Conservation (phyloP, 306 rosid genomes). For the Alnus rubra region DNA sequence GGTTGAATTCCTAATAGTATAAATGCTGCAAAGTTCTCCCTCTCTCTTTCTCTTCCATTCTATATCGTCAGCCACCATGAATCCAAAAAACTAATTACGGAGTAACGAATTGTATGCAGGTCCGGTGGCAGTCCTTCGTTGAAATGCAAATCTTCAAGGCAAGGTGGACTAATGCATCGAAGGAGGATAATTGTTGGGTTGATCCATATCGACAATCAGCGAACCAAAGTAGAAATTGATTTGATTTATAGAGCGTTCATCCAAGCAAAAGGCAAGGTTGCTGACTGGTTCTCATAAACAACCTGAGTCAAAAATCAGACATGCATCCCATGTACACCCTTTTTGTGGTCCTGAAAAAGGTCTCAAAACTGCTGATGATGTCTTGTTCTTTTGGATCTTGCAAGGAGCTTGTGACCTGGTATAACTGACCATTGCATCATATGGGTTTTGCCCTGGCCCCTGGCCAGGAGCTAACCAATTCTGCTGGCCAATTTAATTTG, state of each 20-base stretch:
- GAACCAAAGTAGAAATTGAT: conserved; percentile 33
- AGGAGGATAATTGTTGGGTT: conserved; percentile 44
- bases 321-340: background rate
- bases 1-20: background rate
- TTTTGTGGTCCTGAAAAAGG: background rate
- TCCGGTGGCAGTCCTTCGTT: conserved; percentile 42
- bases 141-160: conserved; percentile 48
- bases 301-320: conserved; percentile 16
- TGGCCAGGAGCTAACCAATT: background rate
- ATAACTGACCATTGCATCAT: background rate
- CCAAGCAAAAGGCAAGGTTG: conserved; percentile 8
- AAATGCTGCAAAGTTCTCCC: background rate
- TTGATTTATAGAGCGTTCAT: background rate
- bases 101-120: conserved; percentile 28
- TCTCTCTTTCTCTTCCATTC: background rate
- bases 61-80: background rate
- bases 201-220: conserved; percentile 50
- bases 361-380: background rate
- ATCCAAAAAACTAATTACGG: background rate
- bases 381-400: too few relatives aligned
- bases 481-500: background rate
- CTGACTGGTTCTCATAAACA: conserved; percentile 16
- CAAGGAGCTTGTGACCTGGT: background rate
- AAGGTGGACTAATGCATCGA: conserved; percentile 45
- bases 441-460: conserved; percentile 2